Percentiles rank a stretch among this genome's conserved stretches.
These are phyloP conservation scores for Helminthosporium solani DNA, from an alignment of 2,329 filamentous ascomycete species.

Conservation along the genomic window DNA sequence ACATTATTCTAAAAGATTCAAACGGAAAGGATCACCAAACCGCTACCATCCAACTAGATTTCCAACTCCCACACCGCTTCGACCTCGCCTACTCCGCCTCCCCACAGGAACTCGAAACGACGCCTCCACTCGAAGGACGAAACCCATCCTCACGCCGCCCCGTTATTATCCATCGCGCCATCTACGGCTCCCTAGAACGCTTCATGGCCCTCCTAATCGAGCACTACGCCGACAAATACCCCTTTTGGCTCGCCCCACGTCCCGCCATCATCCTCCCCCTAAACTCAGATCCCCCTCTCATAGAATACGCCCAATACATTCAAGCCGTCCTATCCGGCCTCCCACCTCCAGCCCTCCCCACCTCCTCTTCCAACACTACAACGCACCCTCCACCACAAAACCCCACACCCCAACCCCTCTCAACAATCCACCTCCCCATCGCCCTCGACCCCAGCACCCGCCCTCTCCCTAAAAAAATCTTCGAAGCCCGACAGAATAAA, in stretches of 20 bases:
- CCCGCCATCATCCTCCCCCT: constrained; percentile 75
- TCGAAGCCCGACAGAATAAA: constrained; percentile 68
- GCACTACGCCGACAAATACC: constrained; percentile 74
- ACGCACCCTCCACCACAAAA: constrained; percentile 14
- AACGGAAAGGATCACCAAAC: constrained; percentile 82
- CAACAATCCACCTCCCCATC: constrained; percentile 64
- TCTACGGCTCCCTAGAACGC: constrained; percentile 80
- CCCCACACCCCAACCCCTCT: constrained; percentile 46
- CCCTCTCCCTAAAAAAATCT: constrained; percentile 67
- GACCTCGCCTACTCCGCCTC: constrained; percentile 72
- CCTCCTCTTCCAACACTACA: not conserved
- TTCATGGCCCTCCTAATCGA: constrained; percentile 85
- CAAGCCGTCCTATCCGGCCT: constrained; percentile 34
- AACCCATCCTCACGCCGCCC: constrained; percentile 50
- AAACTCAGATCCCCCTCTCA: constrained; percentile 59
- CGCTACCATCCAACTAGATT: constrained; percentile 85
- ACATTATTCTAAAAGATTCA: constrained; percentile 77
- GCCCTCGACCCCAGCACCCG: constrained; percentile 68
- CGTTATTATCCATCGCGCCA: constrained; percentile 81
- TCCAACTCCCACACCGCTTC: constrained; percentile 83
- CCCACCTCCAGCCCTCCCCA: constrained; percentile 14
- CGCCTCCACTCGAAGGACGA: constrained; percentile 41
- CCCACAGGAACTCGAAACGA: constrained; percentile 61
- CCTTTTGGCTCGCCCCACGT: constrained; percentile 83
- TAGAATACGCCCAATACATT: constrained; percentile 51